Base-by-base conservation (phyloP, 768 basidiomycete species). In the Tricholoma bakamatsutake region DNA sequence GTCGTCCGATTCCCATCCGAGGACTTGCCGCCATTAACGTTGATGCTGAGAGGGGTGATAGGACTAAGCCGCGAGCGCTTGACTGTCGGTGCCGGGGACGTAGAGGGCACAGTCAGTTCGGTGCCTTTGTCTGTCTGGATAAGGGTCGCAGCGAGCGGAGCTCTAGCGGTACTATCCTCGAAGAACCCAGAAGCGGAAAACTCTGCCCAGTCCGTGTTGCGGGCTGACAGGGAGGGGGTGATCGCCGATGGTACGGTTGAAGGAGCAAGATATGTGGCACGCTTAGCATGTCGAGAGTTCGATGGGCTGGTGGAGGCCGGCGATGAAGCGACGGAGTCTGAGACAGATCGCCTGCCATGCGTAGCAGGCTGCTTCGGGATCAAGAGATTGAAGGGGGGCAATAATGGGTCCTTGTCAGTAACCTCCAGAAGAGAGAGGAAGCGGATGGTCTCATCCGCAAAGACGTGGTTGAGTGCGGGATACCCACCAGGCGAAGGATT, bases 181-280 rank as follows among this genome's bases (percentile, higher is more conserved):
- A 79, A 66, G 66, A 87, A 91, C 3, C 89, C 89, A 0, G 80
- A 71, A 1, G 78, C 69, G 0, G 87, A 83, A 67, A 91, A 90
- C 37, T 84, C 80, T 5, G 75, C 66, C 89, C 89, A 91, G 61
- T 88, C 85, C 47, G 75, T 62, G 50, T 69, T 65, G 47, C 15
- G 40, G 28, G 24, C 50, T 10, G 46, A 47, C 28, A 72, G 53
- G 3, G 61, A 58, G 59, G 39, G 61, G 43, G 57, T 56, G 18
- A 42, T n/a, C 61, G n/a, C 59, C 33, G 59, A 70, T 62, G 49
- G 68, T 27, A 28, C 65, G 57, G 53, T 59, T 45, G 43, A 27
- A 45, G 28, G n/a, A 45, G 18, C 57, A 8, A 69, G 66, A 30
- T 69, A 67, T 8, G 71, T 67, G 4, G 69, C 62, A 42, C 67